A percentile compares a stretch with the other conserved stretches of the same genome.
These are phyloP conservation scores for Camelina laxa DNA, from an alignment of 345 rosid genomes.

Conservation along the genomic window DNA sequence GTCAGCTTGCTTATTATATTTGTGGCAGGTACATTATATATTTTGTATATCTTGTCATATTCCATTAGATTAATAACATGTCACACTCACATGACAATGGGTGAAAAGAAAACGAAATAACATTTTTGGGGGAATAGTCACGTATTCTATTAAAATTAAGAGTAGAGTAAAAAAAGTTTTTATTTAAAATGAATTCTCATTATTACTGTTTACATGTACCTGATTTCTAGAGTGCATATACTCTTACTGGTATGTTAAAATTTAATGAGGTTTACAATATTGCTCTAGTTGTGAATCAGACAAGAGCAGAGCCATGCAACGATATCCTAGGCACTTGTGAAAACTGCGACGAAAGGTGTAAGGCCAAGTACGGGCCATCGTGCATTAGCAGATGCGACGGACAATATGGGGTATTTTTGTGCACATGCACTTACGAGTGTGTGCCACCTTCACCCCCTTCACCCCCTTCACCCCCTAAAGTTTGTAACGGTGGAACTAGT, in stretches of 20 bases:
- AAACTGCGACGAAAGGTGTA: slow-evolving; percentile 29
- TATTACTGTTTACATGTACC: too few species aligned
- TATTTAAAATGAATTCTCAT: too few species aligned
- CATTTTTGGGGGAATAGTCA: too few species aligned
- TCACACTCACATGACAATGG: too few species aligned
- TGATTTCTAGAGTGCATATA: neutral
- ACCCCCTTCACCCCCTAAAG: neutral
- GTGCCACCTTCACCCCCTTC: neutral
- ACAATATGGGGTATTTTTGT: neutral
- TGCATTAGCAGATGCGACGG: slow-evolving; percentile 1
- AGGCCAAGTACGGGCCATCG: slow-evolving; percentile 28
- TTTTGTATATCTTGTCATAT: too few species aligned
- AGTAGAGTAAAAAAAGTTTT: too few species aligned
- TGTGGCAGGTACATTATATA: too few species aligned
- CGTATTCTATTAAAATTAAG: too few species aligned
- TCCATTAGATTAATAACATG: too few species aligned
- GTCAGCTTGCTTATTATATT: too few species aligned
- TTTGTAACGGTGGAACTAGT: neutral
- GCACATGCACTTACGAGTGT: slow-evolving; percentile 18
- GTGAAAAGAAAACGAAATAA: too few species aligned
- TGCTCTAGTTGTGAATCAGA: slow-evolving; percentile 17
- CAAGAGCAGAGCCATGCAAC: neutral
- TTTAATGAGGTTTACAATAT: neutral
- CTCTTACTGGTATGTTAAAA: neutral
- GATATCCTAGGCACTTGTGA: slow-evolving; percentile 24